These are phyloP conservation scores for Chytriomyces confervae DNA, from an alignment of 192 early-diverging fungal species.

Conservation along the genomic window DNA sequence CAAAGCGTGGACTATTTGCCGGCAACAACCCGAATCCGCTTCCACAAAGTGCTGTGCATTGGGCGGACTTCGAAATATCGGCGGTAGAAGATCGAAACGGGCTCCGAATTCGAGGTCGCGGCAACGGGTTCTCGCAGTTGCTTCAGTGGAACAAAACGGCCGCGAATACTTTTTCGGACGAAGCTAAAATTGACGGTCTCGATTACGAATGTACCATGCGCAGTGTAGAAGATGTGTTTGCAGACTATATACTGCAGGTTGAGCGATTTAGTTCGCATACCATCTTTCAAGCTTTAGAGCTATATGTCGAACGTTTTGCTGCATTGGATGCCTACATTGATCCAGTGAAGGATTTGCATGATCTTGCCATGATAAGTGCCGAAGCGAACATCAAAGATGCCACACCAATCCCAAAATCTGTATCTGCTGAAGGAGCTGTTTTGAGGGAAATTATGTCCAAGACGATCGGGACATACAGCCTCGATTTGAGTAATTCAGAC, in stretches of 20 bases:
- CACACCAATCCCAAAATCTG: background rate
- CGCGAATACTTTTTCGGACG: background rate
- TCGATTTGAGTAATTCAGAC: background rate
- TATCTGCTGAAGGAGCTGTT: background rate
- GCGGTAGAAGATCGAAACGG: constrained; percentile 11
- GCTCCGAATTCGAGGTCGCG: background rate
- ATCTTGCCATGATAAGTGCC: background rate
- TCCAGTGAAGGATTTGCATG: background rate
- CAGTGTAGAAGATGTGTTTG: background rate
- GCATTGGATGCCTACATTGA: too few species aligned
- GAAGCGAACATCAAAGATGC: background rate
- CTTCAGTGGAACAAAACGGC: background rate
- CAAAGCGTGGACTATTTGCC: background rate
- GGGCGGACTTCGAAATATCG: constrained; percentile 12
- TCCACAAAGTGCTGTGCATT: background rate
- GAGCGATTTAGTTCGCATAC: background rate
- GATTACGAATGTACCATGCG: background rate
- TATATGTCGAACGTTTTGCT: background rate
- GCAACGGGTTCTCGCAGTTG: background rate
- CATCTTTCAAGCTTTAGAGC: constrained; percentile 5
- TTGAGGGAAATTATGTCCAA: background rate
- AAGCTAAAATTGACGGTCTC: background rate
- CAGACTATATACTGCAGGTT: constrained; percentile 15
- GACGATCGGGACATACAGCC: background rate
- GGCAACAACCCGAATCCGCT: too few species aligned